Evolutionary conservation across 2,329 filamentous ascomycete species (phyloP), one percentile per base, ranked within the genome.

Genomic region (Fusarium chuoi): DNA sequence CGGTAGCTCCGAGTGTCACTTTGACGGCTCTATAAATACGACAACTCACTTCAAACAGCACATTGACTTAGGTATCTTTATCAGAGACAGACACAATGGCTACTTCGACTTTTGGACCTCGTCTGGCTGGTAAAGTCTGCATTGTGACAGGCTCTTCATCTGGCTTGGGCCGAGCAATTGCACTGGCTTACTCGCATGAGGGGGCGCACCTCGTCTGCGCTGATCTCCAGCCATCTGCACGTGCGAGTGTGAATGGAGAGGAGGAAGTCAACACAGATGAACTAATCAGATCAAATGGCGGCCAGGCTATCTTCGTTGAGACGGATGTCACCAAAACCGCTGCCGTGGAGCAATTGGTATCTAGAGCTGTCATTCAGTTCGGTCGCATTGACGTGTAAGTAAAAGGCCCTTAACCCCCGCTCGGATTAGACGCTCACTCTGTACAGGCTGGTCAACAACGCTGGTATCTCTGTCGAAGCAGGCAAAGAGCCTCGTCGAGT

Each of bases 81-180:
- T 30, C 6, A 33, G 14, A 20, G 15, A n/a, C 4, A n/a, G 14
- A 9, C 5, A 54, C 3, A 30, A 68, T 60, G 55, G 52, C 75
- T 3, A 26, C 62, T 33, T 33, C 36, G 14, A 24, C 62, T 10
- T 30, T 52, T 33, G 24, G 35, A 5, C 45, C 57, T 4, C 73
- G 76, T 15, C 54, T 78, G 5, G 30, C 62, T 14, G 64, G 42
- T 28, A 78, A 77, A 28, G 65, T 86, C 81, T 70, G 81, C 79
- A 82, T 87, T 30, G 79, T 87, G 11, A 87, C 86, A 0, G 86
- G 86, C 17, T 78, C 83, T 4, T 86, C 85, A 1, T 85, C 85
- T 0, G 85, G 85, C 4, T 75, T 87, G 0, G 85, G 86, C 2
- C 81, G 85, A 8, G 83, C 85, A 3, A 87, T 88, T n/a, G 78